Base-by-base conservation (phyloP, 139 green algal genomes). In the Pycnococcus provasolii region DNA sequence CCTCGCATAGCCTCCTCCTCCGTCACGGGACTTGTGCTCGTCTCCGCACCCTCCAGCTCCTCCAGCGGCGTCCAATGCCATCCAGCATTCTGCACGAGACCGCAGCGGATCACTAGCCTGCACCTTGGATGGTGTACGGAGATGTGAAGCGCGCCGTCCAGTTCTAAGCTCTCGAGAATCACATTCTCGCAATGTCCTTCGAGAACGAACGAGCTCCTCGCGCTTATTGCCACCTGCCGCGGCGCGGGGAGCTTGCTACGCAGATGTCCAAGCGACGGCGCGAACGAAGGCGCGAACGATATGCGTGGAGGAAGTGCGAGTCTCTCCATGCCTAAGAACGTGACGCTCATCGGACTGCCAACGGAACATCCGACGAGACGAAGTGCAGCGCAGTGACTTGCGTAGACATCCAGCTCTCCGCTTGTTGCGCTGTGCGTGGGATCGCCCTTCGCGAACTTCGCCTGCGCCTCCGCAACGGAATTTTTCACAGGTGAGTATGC, bases 401-500 rank as follows among this genome's bases (percentile, higher is more conserved):
- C 53, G 73, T 94, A 91, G n/a, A 84, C 70, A 71, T 94, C 85
- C 75, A 92, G 58, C 77, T 89, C 87, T 50, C 85, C 89, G 3
- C 81, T 85, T 42, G 90, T 94, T 46, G 89, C 92, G 46, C 67
- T 87, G 81, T 99, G 93, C 2, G 86, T 86, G 60, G 93, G 91
- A 70, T 87, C 85, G 55, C 85, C 86, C 13, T 72, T 70, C 40
- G 69, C 63, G 15, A 72, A 83, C 83, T 99, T 98, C 48, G 84
- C 84, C 1, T 63, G 57, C 1, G 90, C 92, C 44, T 96, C 91
- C 1, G 72, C 83, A 1, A 84, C 78, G 4, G 80, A 88, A 81
- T 98, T 99, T 76, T 99, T 99, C 45, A 99, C 93, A 3, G 93
- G 91, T 0, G 81, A 91, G 80, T 97, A 99, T 4, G 84, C 88